Conservation (phyloP, 148 eudicot genomes). For the Fagopyrum esculentum region DNA sequence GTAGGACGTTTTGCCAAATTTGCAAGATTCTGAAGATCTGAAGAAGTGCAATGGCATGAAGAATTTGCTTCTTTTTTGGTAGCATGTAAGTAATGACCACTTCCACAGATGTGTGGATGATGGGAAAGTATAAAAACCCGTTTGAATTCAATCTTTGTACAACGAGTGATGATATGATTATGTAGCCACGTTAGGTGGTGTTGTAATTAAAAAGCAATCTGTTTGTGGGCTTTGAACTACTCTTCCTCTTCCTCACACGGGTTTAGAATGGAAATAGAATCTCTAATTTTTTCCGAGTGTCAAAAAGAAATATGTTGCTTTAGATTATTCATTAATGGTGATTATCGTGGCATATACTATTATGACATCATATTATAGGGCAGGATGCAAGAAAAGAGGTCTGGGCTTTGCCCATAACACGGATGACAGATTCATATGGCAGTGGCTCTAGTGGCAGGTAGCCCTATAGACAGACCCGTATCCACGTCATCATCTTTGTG, state of each 20-base stretch:
- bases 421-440: background rate
- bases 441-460: background rate
- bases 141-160: background rate
- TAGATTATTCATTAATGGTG: background rate
- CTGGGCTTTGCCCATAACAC: background rate
- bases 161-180: background rate
- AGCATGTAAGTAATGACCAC: background rate
- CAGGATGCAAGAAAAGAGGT: background rate
- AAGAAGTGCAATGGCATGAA: background rate
- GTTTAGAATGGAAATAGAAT: no score
- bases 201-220: constrained; percentile 1
- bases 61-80: background rate
- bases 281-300: background rate
- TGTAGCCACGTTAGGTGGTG: background rate
- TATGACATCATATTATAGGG: background rate
- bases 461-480: constrained; percentile 4
- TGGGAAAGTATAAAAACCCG: background rate
- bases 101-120: background rate
- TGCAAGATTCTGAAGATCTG: background rate
- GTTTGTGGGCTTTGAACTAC: background rate
- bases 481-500: background rate
- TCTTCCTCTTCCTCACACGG: background rate
- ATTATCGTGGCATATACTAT: background rate
- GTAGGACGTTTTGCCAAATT: background rate
- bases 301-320: background rate